A percentile compares a stretch with the other conserved stretches of the same genome.
Conservation (phyloP, 2,329 filamentous ascomycete genomes). For the Epichloe elymi region DNA sequence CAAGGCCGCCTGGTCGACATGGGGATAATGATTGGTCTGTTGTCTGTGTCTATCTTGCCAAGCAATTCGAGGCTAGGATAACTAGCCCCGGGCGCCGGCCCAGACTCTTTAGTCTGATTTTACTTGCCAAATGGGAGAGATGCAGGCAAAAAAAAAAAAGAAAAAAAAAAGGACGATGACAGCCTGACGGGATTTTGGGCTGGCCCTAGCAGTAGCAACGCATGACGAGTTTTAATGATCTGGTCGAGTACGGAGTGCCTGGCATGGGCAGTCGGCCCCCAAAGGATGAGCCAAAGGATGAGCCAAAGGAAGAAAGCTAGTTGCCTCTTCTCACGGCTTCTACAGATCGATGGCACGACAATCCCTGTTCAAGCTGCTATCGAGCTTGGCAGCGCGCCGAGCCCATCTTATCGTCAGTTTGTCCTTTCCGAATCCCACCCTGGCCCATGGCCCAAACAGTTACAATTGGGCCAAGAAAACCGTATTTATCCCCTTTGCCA, state of each 20-base stretch:
- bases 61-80: neutral
- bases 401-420: too few relatives aligned
- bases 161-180: too few relatives aligned
- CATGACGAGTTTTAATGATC: neutral
- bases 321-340: neutral
- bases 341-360: neutral
- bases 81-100: neutral
- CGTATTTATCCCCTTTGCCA: constrained; percentile 3
- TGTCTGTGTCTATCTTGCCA: neutral
- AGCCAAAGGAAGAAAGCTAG: too few relatives aligned
- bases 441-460: neutral
- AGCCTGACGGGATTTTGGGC: too few relatives aligned
- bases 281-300: neutral
- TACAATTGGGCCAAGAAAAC: neutral
- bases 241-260: neutral
- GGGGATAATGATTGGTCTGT: neutral
- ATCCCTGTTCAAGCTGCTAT: too few relatives aligned
- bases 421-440: neutral
- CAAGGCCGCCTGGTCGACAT: neutral
- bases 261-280: neutral
- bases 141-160: too few relatives aligned
- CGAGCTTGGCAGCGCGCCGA: too few relatives aligned
- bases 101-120: neutral
- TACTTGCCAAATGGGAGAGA: too few relatives aligned
- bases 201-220: too few relatives aligned